phyloP scores from a whole-genome alignment of 257 asterid species.

The Thymus quinquecostatus region DNA sequence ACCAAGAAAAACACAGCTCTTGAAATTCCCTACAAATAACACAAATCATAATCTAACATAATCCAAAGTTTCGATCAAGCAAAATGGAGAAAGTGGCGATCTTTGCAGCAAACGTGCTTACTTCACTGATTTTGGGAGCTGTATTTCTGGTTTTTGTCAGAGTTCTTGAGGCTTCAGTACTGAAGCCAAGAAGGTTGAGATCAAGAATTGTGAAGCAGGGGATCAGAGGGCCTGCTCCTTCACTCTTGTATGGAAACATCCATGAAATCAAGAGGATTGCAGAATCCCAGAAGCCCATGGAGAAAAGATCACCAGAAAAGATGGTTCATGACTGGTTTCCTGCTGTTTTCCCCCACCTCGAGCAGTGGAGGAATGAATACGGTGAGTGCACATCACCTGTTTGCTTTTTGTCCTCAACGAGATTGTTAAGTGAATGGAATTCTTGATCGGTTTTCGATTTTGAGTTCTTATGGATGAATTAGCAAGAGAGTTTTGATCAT shows the following conservation, averaged over 20 bases:
- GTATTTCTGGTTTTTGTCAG: constrained; percentile 26
- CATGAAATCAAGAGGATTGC: constrained; percentile 50
- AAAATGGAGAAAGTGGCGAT: constrained; percentile 29
- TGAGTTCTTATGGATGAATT: too few relatives aligned
- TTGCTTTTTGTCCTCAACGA: not conserved
- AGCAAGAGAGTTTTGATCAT: too few relatives aligned
- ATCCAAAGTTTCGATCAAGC: not conserved
- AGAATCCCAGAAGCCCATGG: constrained; percentile 30
- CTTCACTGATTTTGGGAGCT: constrained; percentile 40
- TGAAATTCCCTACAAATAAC: too few relatives aligned
- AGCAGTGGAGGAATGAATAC: constrained; percentile 59
- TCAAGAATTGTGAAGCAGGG: constrained; percentile 60
- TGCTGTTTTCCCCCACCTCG: constrained; percentile 55
- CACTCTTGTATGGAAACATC: constrained; percentile 59
- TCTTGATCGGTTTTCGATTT: too few relatives aligned
- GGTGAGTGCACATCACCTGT: constrained; percentile 38
- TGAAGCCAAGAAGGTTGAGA: constrained; percentile 51
- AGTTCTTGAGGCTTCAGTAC: constrained; percentile 28
- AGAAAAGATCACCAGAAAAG: constrained; percentile 3
- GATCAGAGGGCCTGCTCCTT: constrained; percentile 62
- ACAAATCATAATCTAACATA: not conserved
- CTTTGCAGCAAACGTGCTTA: constrained; percentile 31
- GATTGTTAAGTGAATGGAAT: too few relatives aligned
- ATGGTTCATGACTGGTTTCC: constrained; percentile 56
- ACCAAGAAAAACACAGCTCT: too few relatives aligned